Conservation (phyloP, 768 basidiomycete species). For the Russula sp. region DNA sequence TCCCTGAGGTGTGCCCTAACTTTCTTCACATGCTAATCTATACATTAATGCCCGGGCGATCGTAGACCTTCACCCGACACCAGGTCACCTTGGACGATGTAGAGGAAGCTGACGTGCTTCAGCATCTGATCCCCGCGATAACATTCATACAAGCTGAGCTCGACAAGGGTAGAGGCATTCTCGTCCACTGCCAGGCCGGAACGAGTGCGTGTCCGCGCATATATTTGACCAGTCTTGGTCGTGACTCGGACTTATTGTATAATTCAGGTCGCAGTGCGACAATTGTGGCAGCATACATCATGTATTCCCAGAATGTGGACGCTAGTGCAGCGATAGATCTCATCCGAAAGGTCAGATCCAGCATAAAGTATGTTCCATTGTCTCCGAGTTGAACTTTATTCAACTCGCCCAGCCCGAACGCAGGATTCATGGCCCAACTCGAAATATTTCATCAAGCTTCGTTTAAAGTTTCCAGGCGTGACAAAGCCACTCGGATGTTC, state of each 20-base stretch:
- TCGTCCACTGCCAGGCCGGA: conserved; percentile 91
- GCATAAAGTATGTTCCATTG: conserved; percentile 56
- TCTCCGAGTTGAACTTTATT: conserved; percentile 14
- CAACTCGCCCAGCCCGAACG: conserved; percentile 64
- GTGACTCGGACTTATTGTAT: neutral
- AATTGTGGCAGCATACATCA: conserved; percentile 84
- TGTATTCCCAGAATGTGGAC: conserved; percentile 64
- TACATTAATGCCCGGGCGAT: neutral
- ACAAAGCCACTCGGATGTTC: conserved; percentile 74
- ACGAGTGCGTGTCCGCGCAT: conserved; percentile 57
- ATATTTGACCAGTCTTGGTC: neutral
- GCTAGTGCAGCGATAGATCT: conserved; percentile 62
- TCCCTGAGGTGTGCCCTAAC: conserved; percentile 53
- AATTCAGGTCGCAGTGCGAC: conserved; percentile 73
- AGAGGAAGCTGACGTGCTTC: conserved; percentile 71
- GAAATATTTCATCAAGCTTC: conserved; percentile 73
- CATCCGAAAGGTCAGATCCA: conserved; percentile 63
- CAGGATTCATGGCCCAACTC: conserved; percentile 77
- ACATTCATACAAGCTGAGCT: conserved; percentile 80
- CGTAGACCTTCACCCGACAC: conserved; percentile 72
- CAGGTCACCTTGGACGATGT: conserved; percentile 79
- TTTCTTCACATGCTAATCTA: neutral
- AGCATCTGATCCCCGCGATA: conserved; percentile 74
- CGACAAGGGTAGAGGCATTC: conserved; percentile 68
- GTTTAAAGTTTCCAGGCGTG: conserved; percentile 61